Evolutionary conservation across 192 early-diverging fungal genomes (phyloP).

Genomic region (Coemansia sp.): DNA sequence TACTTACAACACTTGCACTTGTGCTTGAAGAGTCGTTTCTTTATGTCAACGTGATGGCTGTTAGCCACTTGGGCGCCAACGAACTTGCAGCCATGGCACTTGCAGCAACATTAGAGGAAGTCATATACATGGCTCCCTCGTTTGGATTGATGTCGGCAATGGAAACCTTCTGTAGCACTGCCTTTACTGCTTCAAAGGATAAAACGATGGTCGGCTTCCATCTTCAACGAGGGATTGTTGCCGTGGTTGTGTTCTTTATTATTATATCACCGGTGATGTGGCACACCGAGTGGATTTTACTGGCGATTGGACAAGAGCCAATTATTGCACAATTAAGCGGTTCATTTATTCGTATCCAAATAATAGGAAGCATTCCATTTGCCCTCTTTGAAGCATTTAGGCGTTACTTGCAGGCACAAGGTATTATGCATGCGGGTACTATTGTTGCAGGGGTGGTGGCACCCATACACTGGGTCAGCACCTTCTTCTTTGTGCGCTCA

Average conservation of each 20-base stretch:
- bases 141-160: conserved; percentile 65
- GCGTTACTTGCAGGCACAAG: conserved; percentile 82
- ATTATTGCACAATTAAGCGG: conserved; percentile 60
- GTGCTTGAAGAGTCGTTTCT: conserved; percentile 64
- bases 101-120: conserved; percentile 56
- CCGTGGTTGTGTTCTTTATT: conserved; percentile 63
- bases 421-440: conserved; percentile 76
- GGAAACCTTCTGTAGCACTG: conserved; percentile 66
- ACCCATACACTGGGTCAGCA: conserved; percentile 72
- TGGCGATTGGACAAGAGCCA: conserved; percentile 68
- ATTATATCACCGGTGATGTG: conserved; percentile 67
- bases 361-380: conserved; percentile 70
- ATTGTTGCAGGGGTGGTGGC: conserved; percentile 65
- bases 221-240: conserved; percentile 70
- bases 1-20: conserved; percentile 20
- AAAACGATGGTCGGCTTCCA: conserved; percentile 62
- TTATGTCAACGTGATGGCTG: conserved; percentile 59
- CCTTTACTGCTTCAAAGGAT: conserved; percentile 60
- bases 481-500: conserved; percentile 75
- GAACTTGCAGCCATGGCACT: conserved; percentile 66
- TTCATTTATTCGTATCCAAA: conserved; percentile 60
- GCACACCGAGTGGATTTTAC: conserved; percentile 65
- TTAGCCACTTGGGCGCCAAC: conserved; percentile 58
- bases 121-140: conserved; percentile 49
- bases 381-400: conserved; percentile 77